Evolutionary conservation across 2,329 filamentous ascomycete genomes (phyloP).

Genomic region (Cytospora leucostoma): DNA sequence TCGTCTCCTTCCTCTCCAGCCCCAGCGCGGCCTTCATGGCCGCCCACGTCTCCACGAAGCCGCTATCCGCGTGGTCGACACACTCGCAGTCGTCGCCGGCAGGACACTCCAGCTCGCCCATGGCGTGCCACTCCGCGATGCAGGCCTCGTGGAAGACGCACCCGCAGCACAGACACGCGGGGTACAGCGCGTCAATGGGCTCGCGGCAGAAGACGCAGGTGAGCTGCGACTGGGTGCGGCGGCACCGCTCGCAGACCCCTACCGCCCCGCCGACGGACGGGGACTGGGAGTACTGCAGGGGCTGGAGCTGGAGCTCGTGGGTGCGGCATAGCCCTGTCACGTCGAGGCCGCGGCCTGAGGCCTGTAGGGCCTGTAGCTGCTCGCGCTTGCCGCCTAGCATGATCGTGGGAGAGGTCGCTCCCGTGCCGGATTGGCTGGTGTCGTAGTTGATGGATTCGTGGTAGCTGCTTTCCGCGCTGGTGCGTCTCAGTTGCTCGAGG

Average conservation of each 20-base stretch:
- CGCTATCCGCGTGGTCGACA: conserved; percentile 55
- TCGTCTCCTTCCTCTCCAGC: conserved; percentile 33
- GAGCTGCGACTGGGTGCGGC: conserved; percentile 57
- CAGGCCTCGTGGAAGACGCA: conserved; percentile 63
- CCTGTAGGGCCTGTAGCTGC: conserved; percentile 50
- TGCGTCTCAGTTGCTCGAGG: conserved; percentile 24
- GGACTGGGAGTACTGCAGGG: conserved; percentile 49
- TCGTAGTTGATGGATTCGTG: conserved; percentile 39
- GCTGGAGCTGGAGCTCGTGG: conserved; percentile 64
- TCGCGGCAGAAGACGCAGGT: conserved; percentile 64
- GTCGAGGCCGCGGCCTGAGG: conserved; percentile 60
- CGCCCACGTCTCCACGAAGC: conserved; percentile 63
- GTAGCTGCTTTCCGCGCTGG: conserved; percentile 36
- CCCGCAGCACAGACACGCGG: conserved; percentile 63
- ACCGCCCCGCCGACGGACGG: conserved; percentile 49
- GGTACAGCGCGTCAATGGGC: conserved; percentile 60
- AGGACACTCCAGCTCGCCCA: conserved; percentile 59
- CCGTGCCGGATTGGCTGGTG: conserved; percentile 41
- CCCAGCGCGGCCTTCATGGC: conserved; percentile 52
- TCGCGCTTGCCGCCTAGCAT: conserved; percentile 57
- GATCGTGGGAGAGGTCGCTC: conserved; percentile 43
- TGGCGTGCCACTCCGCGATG: conserved; percentile 59
- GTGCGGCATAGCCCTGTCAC: conserved; percentile 63
- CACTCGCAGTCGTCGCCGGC: conserved; percentile 68
- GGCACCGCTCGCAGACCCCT: conserved; percentile 54